phyloP scores from a whole-genome alignment of 106 monocot species.

The Dendrobium catenatum region DNA sequence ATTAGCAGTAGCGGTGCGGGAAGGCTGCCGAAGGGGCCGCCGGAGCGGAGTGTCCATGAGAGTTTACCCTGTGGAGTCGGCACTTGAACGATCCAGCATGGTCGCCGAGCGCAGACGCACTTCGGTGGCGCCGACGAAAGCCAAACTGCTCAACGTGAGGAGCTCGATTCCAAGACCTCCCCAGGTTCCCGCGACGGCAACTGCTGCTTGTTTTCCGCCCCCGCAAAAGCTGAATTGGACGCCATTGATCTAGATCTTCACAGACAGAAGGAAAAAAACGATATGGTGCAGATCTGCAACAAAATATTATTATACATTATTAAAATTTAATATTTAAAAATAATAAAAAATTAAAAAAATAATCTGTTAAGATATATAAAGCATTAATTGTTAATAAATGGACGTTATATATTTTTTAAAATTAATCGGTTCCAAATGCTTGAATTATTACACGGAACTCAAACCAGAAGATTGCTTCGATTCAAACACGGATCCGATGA shows the following conservation, averaged over 20 bases:
- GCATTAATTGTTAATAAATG: too few relatives aligned
- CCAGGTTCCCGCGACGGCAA: neutral
- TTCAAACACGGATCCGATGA: too few relatives aligned
- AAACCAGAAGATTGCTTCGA: too few relatives aligned
- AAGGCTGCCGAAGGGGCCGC: neutral
- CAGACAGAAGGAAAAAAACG: neutral
- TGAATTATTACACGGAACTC: too few relatives aligned
- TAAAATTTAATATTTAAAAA: neutral
- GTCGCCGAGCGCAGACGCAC: slow-evolving; percentile 48
- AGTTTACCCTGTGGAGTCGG: slow-evolving; percentile 42
- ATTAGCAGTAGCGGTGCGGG: neutral
- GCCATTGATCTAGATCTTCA: neutral
- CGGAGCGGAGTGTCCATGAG: slow-evolving; percentile 22
- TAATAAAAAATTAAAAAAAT: too few relatives aligned
- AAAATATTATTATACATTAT: neutral
- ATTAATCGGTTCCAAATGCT: too few relatives aligned
- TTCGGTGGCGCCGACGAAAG: slow-evolving; percentile 7
- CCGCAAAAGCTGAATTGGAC: too few relatives aligned
- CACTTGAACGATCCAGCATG: slow-evolving; percentile 53
- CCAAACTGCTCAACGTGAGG: neutral
- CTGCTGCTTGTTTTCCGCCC: slow-evolving; percentile 12
- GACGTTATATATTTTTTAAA: neutral
- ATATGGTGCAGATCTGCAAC: neutral
- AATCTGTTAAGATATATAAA: too few relatives aligned
- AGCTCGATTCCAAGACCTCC: slow-evolving; percentile 9